Evolutionary conservation across 768 basidiomycete genomes (phyloP), one percentile per base, ranked within the genome.

Genomic region (Podaxis pistillaris): DNA sequence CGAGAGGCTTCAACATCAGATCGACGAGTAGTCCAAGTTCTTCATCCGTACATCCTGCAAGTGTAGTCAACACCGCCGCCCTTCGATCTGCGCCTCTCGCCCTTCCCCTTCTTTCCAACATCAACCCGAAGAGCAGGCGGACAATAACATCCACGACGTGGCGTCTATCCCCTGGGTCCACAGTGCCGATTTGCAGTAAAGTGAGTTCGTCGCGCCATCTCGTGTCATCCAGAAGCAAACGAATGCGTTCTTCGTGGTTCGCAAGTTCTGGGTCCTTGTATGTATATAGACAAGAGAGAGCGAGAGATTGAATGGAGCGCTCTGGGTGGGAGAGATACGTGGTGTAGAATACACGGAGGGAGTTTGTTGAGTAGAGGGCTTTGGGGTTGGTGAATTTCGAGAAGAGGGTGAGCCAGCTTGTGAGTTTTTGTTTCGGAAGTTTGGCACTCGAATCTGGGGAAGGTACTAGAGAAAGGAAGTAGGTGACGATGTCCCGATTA

Each of bases 321-420:
- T 98, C 95, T 2, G 95, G 92, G 65, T 94, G 89, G 4, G 94
- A 88, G 24, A 98, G 82, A 22, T 93, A 81, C n/a, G 83, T 76
- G 13, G 81, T 80, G 74, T 95, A 96, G 24, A 94, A 70, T 1
- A 77, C 56, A 46, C 82, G 84, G 4, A 98, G 79, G 0, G 81
- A 80, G 8, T 89, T 82, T 0, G 91, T 84, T 6, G 85, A 80
- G 69, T 87, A 83, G 1, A 96, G 77, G 0, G 94, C 92, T 75
- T 93, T 96, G n/a, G 96, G 96, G 70, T 98, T 98, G 67, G 78
- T 77, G 71, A 99, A 92, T 71, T 95, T 96, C 55, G 91, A 83
- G 73, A 98, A 93, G 11, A 98, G 81, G 19, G 84, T 84, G 28
- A 98, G 85, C 88, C 93, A 98, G 0, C 85, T 79, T 15, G 76